These are phyloP conservation scores for Apiospora aurea DNA, from an alignment of 2,329 filamentous ascomycete species.

Conservation along the genomic window DNA sequence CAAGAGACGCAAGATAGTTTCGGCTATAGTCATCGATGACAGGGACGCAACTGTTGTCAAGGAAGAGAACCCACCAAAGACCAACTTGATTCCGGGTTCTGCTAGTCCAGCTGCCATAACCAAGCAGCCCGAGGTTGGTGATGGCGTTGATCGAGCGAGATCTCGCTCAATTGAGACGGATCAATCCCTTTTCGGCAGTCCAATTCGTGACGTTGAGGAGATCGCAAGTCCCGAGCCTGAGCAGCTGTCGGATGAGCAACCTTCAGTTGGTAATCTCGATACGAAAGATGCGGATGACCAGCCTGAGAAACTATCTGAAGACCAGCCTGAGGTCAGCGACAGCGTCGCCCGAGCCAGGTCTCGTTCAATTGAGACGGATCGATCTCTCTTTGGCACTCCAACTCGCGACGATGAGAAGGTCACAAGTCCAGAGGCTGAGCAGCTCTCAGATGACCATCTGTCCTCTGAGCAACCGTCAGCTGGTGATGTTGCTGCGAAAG, in stretches of 20 bases:
- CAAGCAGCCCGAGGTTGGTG: background rate
- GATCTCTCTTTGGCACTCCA: background rate
- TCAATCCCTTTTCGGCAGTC: background rate
- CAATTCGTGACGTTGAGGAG: background rate
- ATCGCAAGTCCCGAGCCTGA: background rate
- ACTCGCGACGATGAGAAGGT: background rate
- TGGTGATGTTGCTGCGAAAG: no score
- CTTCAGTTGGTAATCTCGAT: no score
- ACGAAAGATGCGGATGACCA: no score
- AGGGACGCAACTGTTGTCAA: background rate
- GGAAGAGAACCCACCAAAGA: background rate
- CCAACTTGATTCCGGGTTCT: background rate
- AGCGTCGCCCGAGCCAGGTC: background rate
- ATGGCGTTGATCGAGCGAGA: background rate
- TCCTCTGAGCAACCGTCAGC: no score
- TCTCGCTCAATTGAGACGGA: background rate
- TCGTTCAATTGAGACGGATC: background rate
- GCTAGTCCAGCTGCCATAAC: background rate
- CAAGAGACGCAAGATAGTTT: background rate
- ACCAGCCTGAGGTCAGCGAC: no score
- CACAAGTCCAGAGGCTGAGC: background rate
- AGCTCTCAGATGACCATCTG: no score
- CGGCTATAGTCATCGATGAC: background rate
- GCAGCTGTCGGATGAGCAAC: no score
- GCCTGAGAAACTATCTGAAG: no score